These are phyloP conservation scores for Arachnomyces sp. DNA, from an alignment of 2,329 filamentous ascomycete species.

Conservation along the genomic window DNA sequence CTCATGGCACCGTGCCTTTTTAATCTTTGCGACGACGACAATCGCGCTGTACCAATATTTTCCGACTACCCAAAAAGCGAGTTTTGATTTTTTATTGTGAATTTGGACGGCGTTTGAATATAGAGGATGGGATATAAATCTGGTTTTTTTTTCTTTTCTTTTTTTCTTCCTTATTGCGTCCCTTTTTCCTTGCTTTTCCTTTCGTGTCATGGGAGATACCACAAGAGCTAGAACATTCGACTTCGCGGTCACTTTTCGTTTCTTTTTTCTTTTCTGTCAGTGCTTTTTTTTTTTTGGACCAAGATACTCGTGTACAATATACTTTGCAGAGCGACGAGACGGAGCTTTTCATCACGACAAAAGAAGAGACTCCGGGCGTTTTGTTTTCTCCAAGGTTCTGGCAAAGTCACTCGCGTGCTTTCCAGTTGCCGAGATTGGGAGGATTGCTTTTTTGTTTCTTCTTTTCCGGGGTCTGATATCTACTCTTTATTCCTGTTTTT, in stretches of 20 bases:
- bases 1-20: neutral
- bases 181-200: neutral
- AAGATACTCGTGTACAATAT: conserved; percentile 18
- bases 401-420: conserved; percentile 2
- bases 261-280: conserved; percentile 6
- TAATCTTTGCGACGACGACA: neutral
- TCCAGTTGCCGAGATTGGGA: neutral
- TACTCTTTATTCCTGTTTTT: conserved; percentile 4
- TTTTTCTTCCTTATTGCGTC: no score
- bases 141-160: neutral
- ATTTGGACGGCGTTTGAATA: conserved; percentile 6
- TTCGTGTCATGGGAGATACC: conserved; percentile 15
- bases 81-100: neutral
- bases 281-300: neutral
- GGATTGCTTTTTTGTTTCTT: conserved; percentile 6
- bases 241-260: conserved; percentile 8
- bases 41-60: conserved; percentile 1
- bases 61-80: conserved; percentile 2
- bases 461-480: conserved; percentile 9
- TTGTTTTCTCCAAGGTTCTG: conserved; percentile 12
- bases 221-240: conserved; percentile 16
- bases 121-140: conserved; percentile 3
- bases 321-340: neutral
- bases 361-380: conserved; percentile 15
- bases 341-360: conserved; percentile 3